These are phyloP conservation scores for Lactarius hengduanensis DNA, from an alignment of 768 basidiomycete genomes.

Conservation along the genomic window DNA sequence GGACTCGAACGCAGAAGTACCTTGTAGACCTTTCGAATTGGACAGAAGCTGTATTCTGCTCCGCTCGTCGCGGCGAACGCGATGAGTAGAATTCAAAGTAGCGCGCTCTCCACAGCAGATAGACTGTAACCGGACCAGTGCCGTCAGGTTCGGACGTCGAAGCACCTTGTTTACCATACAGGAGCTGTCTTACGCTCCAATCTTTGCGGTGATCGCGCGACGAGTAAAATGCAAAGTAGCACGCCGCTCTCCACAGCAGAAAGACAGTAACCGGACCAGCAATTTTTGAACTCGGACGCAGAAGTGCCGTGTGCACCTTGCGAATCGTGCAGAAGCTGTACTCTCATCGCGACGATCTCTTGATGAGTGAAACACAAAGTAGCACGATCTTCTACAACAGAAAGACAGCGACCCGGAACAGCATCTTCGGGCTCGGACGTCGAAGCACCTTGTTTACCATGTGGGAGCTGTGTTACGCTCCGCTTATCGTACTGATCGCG, in stretches of 20 bases:
- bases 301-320: neutral
- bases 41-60: neutral
- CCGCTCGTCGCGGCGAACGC: neutral
- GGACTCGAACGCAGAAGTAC: neutral
- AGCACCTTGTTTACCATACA: neutral
- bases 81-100: neutral
- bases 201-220: neutral
- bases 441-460: neutral
- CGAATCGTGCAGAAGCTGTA: neutral
- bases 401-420: neutral
- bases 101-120: neutral
- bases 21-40: neutral
- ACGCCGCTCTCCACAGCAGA: neutral
- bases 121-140: neutral
- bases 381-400: neutral
- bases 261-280: neutral
- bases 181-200: neutral
- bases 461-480: neutral
- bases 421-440: neutral
- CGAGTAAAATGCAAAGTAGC: neutral
- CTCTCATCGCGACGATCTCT: neutral
- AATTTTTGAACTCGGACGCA: neutral
- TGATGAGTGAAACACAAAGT: neutral
- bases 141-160: neutral
- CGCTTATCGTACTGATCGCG: neutral